Base-by-base conservation (phyloP, 768 basidiomycete species). In the Cystobasidium onofrii region DNA sequence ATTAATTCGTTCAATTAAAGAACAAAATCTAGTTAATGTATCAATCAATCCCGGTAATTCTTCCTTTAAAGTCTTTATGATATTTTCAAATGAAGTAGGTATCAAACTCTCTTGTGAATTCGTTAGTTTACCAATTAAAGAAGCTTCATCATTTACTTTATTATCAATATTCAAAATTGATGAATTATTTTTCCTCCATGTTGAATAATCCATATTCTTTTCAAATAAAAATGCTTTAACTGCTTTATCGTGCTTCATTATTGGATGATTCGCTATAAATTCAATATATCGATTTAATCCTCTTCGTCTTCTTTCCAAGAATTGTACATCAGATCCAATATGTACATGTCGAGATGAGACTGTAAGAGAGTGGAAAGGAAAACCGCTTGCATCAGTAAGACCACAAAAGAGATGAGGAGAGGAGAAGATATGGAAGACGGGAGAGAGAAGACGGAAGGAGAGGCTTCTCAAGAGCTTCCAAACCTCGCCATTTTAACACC, bases 231-330 rank as follows among this genome's bases (percentile, higher is more conserved):
- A 80, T 1, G 46, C 64, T 0, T 20, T 6, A 3, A 78, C 52
- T 10, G 77, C 44, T 3, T 34, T 69, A 25, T 79, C 79, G 15
- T 36, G 25, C 80, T 88, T 89, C 75, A 98, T 85, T 33, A 94
- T 85, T 0, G 95, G 96, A 77, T 99, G 96, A 77, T 96, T 96
- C 88, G 91, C 84, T 1, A 92, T 84, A 77, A 88, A 90, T 78
- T 87, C 89, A 39, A 97, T 82, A 76, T 89, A 90, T 46, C 95
- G 85, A 36, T 86, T 82, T 29, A 98, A 84, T 17, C 91, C 92
- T 80, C 88, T 88, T 46, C 91, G 85, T 82, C 95, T 86, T 78
- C 96, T 90, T 78, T 98, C 94, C 67, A 97, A 82, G 79, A 98
- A 99, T 39, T 86, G 85, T 52, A 90, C 90, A 80, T 98, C 96